phyloP scores from a whole-genome alignment of 257 asterid genomes.

The Lavandula angustifolia region DNA sequence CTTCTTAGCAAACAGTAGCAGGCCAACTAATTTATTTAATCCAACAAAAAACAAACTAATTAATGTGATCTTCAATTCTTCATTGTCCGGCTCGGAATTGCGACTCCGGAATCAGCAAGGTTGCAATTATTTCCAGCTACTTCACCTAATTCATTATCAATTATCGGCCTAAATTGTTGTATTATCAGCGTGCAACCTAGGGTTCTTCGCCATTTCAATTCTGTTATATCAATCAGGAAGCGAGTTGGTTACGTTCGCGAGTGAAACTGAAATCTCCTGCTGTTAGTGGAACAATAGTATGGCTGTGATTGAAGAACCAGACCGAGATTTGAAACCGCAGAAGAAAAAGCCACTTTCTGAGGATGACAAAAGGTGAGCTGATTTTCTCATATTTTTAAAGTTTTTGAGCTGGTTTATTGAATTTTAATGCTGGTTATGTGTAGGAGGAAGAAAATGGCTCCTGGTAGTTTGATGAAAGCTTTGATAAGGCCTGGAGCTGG shows the following conservation, averaged over 20 bases:
- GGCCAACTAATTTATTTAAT: no score
- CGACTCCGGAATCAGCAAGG: not conserved
- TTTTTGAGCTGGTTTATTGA: not conserved
- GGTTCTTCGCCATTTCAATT: conserved; percentile 37
- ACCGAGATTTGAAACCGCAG: conserved; percentile 46
- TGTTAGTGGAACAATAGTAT: conserved; percentile 35
- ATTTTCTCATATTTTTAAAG: not conserved
- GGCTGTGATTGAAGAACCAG: conserved; percentile 63
- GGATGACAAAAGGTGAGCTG: conserved; percentile 68
- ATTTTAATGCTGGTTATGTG: conserved; percentile 16
- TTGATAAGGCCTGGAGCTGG: conserved; percentile 90
- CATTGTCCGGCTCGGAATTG: not conserved
- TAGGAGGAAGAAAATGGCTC: conserved; percentile 81
- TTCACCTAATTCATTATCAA: conserved; percentile 30
- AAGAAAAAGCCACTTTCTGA: conserved; percentile 70
- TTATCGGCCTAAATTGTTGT: conserved; percentile 14
- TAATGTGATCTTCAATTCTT: no score
- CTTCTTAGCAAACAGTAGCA: no score
- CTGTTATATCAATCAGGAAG: conserved; percentile 23
- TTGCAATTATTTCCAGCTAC: conserved; percentile 11
- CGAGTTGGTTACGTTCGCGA: conserved; percentile 12
- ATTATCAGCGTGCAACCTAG: conserved; percentile 32
- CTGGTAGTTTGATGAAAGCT: conserved; percentile 97
- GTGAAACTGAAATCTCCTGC: conserved; percentile 11
- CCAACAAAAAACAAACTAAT: no score